These are phyloP conservation scores for Coriaria nepalensis DNA, from an alignment of 306 rosid species.

Conservation along the genomic window DNA sequence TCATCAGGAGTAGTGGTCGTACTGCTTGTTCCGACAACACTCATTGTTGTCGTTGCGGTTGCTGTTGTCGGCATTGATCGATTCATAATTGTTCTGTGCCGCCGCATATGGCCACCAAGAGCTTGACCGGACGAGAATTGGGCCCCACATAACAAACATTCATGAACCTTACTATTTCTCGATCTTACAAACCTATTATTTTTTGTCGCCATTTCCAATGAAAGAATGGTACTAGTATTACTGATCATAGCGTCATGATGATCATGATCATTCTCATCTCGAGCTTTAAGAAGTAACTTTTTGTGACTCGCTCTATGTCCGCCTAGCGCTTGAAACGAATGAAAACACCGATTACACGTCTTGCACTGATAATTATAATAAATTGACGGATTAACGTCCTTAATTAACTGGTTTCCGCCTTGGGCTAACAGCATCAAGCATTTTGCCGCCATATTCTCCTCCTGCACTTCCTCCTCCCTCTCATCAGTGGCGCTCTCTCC, in stretches of 20 bases:
- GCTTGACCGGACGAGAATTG: slow-evolving; percentile 91
- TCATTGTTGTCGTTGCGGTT: too few relatives aligned
- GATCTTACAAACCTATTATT: too few relatives aligned
- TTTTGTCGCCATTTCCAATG: slow-evolving; percentile 27
- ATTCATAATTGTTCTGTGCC: slow-evolving; percentile 41
- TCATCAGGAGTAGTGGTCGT: too few relatives aligned
- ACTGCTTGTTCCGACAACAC: too few relatives aligned
- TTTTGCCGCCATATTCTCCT: too few relatives aligned
- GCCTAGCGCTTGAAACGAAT: slow-evolving; percentile 84
- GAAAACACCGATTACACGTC: slow-evolving; percentile 63
- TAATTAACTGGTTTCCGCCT: too few relatives aligned
- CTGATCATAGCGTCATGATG: slow-evolving; percentile 6
- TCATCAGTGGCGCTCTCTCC: too few relatives aligned
- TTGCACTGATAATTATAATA: slow-evolving; percentile 43
- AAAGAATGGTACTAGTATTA: slow-evolving; percentile 36
- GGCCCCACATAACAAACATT: slow-evolving; percentile 65
- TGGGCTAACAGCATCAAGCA: too few relatives aligned
- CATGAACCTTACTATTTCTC: slow-evolving; percentile 32
- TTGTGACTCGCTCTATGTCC: slow-evolving; percentile 91
- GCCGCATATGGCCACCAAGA: slow-evolving; percentile 92
- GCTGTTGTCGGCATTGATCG: slow-evolving; percentile 2
- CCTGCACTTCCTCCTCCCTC: too few relatives aligned
- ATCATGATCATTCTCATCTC: background rate
- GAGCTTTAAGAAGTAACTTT: slow-evolving; percentile 19
- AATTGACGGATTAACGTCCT: too few relatives aligned